Conservation (phyloP, 2,329 filamentous ascomycete genomes). For the Sclerotinia trifoliorum region DNA sequence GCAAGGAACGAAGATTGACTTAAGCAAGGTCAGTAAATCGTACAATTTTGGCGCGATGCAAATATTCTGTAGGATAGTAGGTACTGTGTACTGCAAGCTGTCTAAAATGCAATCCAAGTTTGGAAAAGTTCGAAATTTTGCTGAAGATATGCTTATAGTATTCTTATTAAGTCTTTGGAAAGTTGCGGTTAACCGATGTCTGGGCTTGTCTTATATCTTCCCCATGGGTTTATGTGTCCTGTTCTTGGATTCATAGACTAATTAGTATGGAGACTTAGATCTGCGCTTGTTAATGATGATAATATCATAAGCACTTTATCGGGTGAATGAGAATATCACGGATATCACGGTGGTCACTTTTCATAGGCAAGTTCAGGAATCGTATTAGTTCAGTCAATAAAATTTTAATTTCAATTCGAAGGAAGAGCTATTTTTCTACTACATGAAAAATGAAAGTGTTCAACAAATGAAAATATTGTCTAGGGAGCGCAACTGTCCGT, state of each 20-base stretch:
- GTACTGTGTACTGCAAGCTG: neutral
- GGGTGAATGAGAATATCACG: neutral
- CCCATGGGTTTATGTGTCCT: neutral
- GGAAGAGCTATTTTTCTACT: neutral
- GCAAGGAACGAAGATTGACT: no score
- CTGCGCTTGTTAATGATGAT: neutral
- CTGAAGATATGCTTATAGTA: neutral
- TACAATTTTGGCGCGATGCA: no score
- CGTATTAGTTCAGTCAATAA: neutral
- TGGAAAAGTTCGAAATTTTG: neutral
- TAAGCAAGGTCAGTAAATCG: no score
- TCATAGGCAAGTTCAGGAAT: neutral
- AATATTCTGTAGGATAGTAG: neutral
- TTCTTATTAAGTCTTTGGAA: neutral
- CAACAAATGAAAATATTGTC: neutral
- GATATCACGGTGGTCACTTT: neutral
- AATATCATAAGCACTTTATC: neutral
- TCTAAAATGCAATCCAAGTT: neutral
- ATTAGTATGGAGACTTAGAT: neutral
- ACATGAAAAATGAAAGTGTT: neutral
- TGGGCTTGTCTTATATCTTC: neutral
- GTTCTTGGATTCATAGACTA: neutral
- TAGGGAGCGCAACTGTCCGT: neutral
- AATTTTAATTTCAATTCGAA: neutral
- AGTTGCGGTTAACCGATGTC: neutral